A percentile compares a stretch with the other conserved stretches of the same genome.
phyloP scores from a whole-genome alignment of 1,139 yeast species.

The Schizosaccharomyces versatilis region DNA sequence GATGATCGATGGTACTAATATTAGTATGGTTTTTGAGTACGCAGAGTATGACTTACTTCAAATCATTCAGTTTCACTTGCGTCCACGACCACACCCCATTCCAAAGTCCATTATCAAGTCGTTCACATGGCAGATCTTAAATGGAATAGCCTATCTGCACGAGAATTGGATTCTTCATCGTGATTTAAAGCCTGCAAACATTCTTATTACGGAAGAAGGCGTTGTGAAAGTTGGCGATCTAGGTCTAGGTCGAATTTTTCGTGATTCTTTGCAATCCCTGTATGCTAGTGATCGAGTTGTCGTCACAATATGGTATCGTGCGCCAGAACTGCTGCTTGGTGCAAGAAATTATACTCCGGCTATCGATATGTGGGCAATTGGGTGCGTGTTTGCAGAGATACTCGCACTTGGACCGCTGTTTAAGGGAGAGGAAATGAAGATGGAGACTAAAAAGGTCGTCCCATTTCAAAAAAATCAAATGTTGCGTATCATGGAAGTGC shows the following conservation, averaged over 20 bases:
- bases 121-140: constrained; percentile 72
- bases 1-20: constrained; percentile 70
- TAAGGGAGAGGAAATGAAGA: constrained; percentile 92
- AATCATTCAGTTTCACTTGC: constrained; percentile 81
- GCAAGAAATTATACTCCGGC: constrained; percentile 76
- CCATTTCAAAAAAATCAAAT: constrained; percentile 88
- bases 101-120: constrained; percentile 62
- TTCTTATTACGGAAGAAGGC: constrained; percentile 81
- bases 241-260: constrained; percentile 79
- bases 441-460: constrained; percentile 75
- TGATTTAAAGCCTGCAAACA: constrained; percentile 91
- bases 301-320: constrained; percentile 92
- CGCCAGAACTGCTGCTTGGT: constrained; percentile 79
- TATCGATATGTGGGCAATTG: constrained; percentile 84
- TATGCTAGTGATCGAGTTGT: constrained; percentile 93
- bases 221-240: constrained; percentile 78
- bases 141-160: constrained; percentile 78
- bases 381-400: constrained; percentile 69
- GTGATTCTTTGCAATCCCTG: constrained; percentile 68
- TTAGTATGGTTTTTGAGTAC: constrained; percentile 84
- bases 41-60: constrained; percentile 90
- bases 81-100: constrained; percentile 59
- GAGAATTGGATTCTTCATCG: constrained; percentile 92
- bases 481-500: constrained; percentile 66
- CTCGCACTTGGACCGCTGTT: constrained; percentile 75